Evolutionary conservation across 176 grass and related monocot genomes (phyloP), one percentile per base, ranked within the genome.

Genomic region (Aegilops longissima): DNA sequence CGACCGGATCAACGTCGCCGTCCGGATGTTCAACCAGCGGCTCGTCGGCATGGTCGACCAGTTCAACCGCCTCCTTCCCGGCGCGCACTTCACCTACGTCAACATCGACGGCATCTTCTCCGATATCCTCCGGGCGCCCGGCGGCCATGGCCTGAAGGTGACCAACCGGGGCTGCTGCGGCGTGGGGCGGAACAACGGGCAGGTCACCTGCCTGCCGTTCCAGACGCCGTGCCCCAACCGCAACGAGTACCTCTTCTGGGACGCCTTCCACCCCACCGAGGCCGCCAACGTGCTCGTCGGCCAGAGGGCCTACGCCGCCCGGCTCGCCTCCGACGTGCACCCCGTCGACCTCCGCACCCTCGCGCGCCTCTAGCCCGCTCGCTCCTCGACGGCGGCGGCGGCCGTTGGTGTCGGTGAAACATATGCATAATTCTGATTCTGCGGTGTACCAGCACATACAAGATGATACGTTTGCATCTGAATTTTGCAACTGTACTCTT

Each of bases 111-210:
- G 85, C 23, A 93, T 98, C 42, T 93, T 98, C 27, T 67, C 83
- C 1, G 93, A 98, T 72, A 87, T 98, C 81, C 47, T 92, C 66
- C 89, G 16, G 29, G 58, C 84, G 4, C 82, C 93, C 4, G 66
- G 71, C 3, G 34, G 89, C 11, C 49, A 92, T 11, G 95, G 94
- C 0, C 38, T 98, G 2, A 89, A 0, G 86, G 95, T 98, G 16
- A 93, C 54, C 2, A 98, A 95, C 83, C 86, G 9, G 9, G 95
- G 93, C 0, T 98, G 91, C 77, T 95, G 95, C 71, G 93, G 95
- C 6, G 93, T 98, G 5, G 95, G 95, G 40, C 87, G 95, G 92
- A 98, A 98, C 89, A 98, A 98, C 27, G 95, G 95, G n/a, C 93
- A 98, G 83, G 92, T 95, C 25, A 98, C 95, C 36, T 98, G 95